Percentiles rank a stretch among this genome's conserved stretches.
These are phyloP conservation scores for Lasiodiplodia theobromae DNA, from an alignment of 2,329 filamentous ascomycete genomes.

Conservation along the genomic window DNA sequence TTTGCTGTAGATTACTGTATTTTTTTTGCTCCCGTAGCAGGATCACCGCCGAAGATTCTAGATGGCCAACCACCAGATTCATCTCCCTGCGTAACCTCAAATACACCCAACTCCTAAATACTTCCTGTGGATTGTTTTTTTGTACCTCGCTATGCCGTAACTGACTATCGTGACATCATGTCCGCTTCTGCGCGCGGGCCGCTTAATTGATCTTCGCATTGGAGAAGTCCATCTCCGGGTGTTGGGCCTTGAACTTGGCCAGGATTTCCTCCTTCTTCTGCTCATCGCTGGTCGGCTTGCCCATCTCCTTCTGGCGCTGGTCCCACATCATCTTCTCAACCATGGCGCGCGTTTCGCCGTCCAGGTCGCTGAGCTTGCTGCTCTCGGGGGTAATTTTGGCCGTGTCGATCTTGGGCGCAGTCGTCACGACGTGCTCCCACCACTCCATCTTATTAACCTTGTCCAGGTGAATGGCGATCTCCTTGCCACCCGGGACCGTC, in stretches of 20 bases:
- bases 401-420: constrained; percentile 90
- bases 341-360: constrained; percentile 94
- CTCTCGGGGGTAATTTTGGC: constrained; percentile 94
- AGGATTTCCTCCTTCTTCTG: constrained; percentile 93
- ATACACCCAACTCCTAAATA: background rate
- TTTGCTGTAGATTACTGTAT: constrained; percentile 10
- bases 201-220: constrained; percentile 65
- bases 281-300: constrained; percentile 89
- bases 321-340: constrained; percentile 99
- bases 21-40: background rate
- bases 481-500: constrained; percentile 69
- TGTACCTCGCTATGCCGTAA: constrained; percentile 30
- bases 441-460: constrained; percentile 98
- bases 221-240: constrained; percentile 75
- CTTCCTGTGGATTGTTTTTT: background rate
- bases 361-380: constrained; percentile 88
- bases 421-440: constrained; percentile 92
- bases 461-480: constrained; percentile 88
- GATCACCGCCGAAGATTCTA: constrained; percentile 5
- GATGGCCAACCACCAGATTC: background rate
- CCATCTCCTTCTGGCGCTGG: constrained; percentile 94
- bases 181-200: background rate
- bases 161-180: constrained; percentile 28
- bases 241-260: constrained; percentile 84
- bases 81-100: constrained; percentile 3